Evolutionary conservation across 257 asterid genomes (phyloP).

Genomic region (Rehmannia glutinosa): DNA sequence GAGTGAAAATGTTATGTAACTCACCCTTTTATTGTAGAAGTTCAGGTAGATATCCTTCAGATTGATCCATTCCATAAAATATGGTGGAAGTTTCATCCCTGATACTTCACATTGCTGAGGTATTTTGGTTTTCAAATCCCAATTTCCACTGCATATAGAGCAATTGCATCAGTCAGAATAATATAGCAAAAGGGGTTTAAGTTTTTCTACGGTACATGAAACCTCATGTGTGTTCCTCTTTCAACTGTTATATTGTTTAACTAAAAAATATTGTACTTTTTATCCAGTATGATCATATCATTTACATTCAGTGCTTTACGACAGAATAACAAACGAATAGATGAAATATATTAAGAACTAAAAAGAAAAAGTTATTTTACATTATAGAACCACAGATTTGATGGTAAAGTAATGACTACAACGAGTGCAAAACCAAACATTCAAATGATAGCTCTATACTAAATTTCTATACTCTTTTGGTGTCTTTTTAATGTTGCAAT

Average conservation of each 20-base stretch:
- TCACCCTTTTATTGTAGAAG: constrained; percentile 78
- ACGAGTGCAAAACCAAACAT: too few species aligned
- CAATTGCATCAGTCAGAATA: constrained; percentile 16
- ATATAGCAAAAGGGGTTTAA: background rate
- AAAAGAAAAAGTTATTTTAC: background rate
- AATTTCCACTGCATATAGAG: constrained; percentile 64
- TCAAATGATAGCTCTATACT: too few species aligned
- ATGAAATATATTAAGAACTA: background rate
- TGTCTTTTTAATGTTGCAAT: background rate
- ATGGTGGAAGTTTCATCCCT: constrained; percentile 64
- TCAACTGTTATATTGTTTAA: too few species aligned
- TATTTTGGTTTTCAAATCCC: constrained; percentile 92
- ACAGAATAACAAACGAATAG: background rate
- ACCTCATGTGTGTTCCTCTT: background rate
- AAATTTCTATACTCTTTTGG: too few species aligned
- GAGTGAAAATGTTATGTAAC: constrained; percentile 16
- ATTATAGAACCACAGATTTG: too few species aligned
- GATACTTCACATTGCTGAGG: constrained; percentile 86
- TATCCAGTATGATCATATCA: too few species aligned
- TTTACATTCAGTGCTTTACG: too few species aligned
- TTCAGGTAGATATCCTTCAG: constrained; percentile 81
- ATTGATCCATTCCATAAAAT: constrained; percentile 96
- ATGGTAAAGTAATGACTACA: too few species aligned
- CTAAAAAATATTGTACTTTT: too few species aligned
- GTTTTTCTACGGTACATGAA: background rate